Evolutionary conservation across 148 eudicot genomes (phyloP).

Genomic region (Polygonum maritimum): DNA sequence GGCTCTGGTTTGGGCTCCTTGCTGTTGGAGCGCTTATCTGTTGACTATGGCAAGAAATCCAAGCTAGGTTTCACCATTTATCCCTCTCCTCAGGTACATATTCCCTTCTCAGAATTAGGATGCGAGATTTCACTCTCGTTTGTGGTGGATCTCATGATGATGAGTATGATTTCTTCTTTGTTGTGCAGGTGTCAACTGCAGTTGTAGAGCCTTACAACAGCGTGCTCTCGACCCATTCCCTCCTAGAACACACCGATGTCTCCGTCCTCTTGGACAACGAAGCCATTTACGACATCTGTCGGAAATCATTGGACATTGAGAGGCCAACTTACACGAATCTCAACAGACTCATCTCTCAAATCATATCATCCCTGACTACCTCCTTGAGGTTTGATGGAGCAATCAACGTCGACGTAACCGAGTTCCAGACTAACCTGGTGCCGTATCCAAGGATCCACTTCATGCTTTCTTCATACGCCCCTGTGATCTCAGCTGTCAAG

Average conservation of each 20-base stretch:
- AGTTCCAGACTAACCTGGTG: constrained; percentile 7
- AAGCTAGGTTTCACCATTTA: constrained; percentile 55
- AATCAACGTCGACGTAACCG: not conserved
- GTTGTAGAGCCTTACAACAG: constrained; percentile 14
- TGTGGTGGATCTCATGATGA: not conserved
- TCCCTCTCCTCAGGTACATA: constrained; percentile 60
- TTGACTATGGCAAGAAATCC: constrained; percentile 54
- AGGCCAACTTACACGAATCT: constrained; percentile 38
- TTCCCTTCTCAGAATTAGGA: not conserved
- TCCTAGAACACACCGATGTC: constrained; percentile 9
- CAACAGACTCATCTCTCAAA: constrained; percentile 31
- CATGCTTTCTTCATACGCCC: constrained; percentile 10
- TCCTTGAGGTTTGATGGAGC: constrained; percentile 32
- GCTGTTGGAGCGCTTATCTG: constrained; percentile 47
- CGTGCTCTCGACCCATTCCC: constrained; percentile 8
- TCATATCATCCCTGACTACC: constrained; percentile 33
- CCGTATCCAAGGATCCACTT: constrained; percentile 10
- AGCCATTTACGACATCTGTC: constrained; percentile 39
- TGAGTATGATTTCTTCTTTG: constrained; percentile 17
- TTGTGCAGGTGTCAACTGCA: constrained; percentile 6
- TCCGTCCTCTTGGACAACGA: constrained; percentile 21
- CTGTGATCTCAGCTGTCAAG: constrained; percentile 4
- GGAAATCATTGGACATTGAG: constrained; percentile 36
- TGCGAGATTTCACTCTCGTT: not conserved
- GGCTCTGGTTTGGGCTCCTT: constrained; percentile 57